phyloP scores from a whole-genome alignment of 257 asterid genomes.

The Schizonepeta tenuifolia region DNA sequence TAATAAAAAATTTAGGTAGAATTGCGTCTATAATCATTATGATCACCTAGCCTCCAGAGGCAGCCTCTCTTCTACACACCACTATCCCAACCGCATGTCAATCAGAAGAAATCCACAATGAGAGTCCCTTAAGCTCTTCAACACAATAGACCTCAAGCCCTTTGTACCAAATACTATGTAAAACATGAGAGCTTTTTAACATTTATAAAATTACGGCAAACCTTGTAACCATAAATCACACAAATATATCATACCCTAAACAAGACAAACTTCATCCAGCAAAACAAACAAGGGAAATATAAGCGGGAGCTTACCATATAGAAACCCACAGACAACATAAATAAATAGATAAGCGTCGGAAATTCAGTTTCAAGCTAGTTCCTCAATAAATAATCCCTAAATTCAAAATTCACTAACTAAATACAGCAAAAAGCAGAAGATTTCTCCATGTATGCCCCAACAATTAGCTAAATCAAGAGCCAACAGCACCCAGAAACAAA shows the following conservation, averaged over 20 bases:
- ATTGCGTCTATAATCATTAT: neutral
- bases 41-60: conserved; percentile 17
- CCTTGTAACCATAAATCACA: conserved; percentile 11
- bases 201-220: neutral
- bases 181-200: neutral
- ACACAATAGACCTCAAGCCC: neutral
- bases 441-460: neutral
- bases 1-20: conserved; percentile 16
- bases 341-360: neutral
- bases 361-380: neutral
- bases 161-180: neutral
- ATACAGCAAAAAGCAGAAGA: neutral
- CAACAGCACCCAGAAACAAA: conserved; percentile 8
- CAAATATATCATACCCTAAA: conserved; percentile 1
- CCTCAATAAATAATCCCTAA: conserved; percentile 5
- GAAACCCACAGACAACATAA: neutral
- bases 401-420: conserved; percentile 13
- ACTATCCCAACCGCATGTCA: neutral
- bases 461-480: conserved; percentile 2
- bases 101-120: neutral
- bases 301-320: conserved; percentile 16
- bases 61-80: neutral
- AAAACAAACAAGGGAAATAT: neutral
- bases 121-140: neutral
- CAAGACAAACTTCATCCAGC: conserved; percentile 12